Conservation (phyloP, 768 basidiomycete species). For the Boletus sensibilis region DNA sequence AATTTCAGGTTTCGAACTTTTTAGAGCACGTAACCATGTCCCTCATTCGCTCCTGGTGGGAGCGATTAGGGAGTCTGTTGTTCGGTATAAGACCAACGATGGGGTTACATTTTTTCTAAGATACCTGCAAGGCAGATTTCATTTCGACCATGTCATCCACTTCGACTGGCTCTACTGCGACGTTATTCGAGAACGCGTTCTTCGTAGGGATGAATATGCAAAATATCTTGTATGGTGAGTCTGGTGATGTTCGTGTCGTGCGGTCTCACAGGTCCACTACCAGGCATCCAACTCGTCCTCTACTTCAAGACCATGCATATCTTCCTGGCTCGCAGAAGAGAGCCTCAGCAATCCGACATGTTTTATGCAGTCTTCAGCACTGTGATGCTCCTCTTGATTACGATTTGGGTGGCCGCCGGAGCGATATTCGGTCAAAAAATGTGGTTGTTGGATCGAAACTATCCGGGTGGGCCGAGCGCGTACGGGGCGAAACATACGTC, state of each 20-base stretch:
- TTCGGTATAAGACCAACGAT: too few species aligned
- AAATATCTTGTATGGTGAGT: conserved; percentile 17
- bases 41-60: too few species aligned
- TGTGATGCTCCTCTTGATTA: conserved; percentile 24
- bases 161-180: background rate
- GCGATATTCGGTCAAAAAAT: conserved; percentile 26
- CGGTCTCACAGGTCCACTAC: background rate
- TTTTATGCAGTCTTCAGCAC: conserved; percentile 17
- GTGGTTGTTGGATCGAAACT: conserved; percentile 34
- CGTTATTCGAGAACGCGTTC: conserved; percentile 7
- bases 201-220: conserved; percentile 16
- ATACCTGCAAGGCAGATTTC: too few species aligned
- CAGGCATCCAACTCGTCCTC: conserved; percentile 17
- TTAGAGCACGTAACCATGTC: too few species aligned
- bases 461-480: conserved; percentile 34
- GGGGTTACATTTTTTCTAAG: too few species aligned
- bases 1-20: too few species aligned
- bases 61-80: too few species aligned
- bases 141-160: background rate
- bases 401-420: conserved; percentile 23
- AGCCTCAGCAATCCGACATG: background rate
- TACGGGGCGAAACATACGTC: conserved; percentile 27
- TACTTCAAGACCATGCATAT: conserved; percentile 16
- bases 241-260: background rate
- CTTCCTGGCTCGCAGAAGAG: background rate